Percentiles rank a stretch among this genome's conserved stretches.
Conservation (phyloP, 2,329 filamentous ascomycete genomes). For the Calonectria naviculata region DNA sequence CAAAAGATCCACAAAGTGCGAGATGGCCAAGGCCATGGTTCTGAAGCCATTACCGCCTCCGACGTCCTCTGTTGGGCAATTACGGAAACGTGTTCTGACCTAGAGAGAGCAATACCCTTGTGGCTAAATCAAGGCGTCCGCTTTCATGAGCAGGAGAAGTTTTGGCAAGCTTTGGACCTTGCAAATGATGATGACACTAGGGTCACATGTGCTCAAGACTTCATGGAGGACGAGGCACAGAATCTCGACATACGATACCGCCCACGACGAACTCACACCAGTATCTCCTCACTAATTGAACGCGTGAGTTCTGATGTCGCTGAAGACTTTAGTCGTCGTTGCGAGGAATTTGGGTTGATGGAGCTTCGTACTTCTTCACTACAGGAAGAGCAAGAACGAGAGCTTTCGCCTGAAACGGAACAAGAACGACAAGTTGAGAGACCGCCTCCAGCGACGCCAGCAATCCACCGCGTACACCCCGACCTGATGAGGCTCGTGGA, state of each 20-base stretch:
- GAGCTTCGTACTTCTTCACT: constrained; percentile 44
- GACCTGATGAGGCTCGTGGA: constrained; percentile 46
- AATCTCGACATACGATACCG: constrained; percentile 64
- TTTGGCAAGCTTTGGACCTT: constrained; percentile 42
- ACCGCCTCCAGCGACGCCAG: constrained; percentile 50
- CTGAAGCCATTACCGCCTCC: constrained; percentile 52
- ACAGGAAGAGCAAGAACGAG: constrained; percentile 76
- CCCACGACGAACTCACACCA: constrained; percentile 36
- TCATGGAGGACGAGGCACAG: constrained; percentile 67
- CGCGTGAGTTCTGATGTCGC: background rate
- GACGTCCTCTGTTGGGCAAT: constrained; percentile 73
- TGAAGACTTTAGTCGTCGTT: background rate
- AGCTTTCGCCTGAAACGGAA: constrained; percentile 73
- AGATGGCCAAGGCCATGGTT: rapidly evolving
- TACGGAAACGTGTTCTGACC: constrained; percentile 24
- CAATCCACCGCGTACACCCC: constrained; percentile 53
- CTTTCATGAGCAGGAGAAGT: constrained; percentile 53
- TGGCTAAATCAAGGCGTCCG: constrained; percentile 71
- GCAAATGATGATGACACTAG: background rate
- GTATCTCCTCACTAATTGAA: background rate
- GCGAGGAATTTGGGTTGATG: constrained; percentile 22
- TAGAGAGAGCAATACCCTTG: constrained; percentile 43
- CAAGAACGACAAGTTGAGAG: constrained; percentile 66
- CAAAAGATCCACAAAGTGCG: constrained; percentile 55
- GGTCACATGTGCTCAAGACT: constrained; percentile 47